phyloP scores from a whole-genome alignment of 164 flowering plant species.

The Sedum album region DNA sequence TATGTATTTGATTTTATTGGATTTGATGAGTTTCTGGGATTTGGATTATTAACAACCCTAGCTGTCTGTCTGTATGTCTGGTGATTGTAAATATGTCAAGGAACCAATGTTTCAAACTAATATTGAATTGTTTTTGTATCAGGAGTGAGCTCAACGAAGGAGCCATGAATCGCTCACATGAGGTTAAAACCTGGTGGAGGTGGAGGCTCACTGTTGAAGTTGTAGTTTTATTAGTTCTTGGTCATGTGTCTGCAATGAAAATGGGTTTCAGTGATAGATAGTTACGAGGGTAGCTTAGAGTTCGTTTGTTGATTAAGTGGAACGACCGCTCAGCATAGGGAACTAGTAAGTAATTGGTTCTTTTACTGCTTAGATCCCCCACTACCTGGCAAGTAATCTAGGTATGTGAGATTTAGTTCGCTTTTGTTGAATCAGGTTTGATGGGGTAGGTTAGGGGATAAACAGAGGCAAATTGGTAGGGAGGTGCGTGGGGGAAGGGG shows the following conservation, averaged over 20 bases:
- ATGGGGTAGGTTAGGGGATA: not conserved
- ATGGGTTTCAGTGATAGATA: slow-evolving; percentile 1
- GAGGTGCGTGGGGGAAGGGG: not conserved
- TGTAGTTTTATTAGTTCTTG: not conserved
- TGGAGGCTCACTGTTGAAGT: not conserved
- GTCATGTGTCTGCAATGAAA: not conserved
- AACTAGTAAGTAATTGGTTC: not conserved
- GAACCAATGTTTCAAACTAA: no score
- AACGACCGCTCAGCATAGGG: not conserved
- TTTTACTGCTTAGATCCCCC: not conserved
- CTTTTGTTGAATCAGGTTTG: not conserved
- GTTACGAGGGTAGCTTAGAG: not conserved
- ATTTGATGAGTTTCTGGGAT: no score
- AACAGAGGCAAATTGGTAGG: not conserved
- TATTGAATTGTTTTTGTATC: no score
- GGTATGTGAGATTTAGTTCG: slow-evolving; percentile 1
- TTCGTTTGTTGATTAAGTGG: not conserved
- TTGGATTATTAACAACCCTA: no score
- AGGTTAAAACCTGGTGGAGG: not conserved
- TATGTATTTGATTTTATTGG: no score
- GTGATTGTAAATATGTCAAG: no score
- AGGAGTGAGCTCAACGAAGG: no score
- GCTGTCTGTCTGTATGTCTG: no score
- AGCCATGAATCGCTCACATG: no score
- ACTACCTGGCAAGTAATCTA: not conserved